Conservation (phyloP, 345 rosid species). For the Eucalyptus cloeziana region DNA sequence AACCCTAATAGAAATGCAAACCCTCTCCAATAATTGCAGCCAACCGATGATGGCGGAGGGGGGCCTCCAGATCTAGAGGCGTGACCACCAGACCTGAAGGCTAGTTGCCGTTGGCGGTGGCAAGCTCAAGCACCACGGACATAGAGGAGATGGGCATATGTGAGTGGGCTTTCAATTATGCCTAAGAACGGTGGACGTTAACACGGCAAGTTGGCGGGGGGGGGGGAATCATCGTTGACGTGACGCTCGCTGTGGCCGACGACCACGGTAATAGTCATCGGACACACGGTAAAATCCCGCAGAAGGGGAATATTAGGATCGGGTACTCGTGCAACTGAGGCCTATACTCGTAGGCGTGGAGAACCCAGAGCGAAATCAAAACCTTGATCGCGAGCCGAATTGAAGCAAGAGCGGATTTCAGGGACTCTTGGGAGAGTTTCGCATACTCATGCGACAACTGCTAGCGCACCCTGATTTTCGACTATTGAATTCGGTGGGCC, state of each 20-base stretch:
- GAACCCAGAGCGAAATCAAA: constrained; percentile 3
- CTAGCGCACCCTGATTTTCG: background rate
- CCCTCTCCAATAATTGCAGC: too few relatives aligned
- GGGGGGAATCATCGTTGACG: background rate
- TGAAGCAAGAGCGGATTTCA: background rate
- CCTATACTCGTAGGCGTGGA: constrained; percentile 18
- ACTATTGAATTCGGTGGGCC: too few relatives aligned
- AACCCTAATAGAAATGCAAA: background rate
- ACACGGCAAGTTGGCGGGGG: too few relatives aligned
- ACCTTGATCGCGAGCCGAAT: constrained; percentile 18
- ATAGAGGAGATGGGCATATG: background rate
- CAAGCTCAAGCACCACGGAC: background rate
- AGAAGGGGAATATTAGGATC: background rate
- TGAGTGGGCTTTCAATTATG: background rate
- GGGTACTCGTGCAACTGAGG: constrained; percentile 6
- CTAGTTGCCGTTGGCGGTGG: too few relatives aligned
- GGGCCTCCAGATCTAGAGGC: background rate
- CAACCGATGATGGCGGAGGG: background rate
- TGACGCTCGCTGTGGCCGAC: background rate
- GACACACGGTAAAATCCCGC: too few relatives aligned
- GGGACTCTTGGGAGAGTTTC: too few relatives aligned
- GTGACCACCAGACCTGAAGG: too few relatives aligned
- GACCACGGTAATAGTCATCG: background rate
- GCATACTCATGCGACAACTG: background rate
- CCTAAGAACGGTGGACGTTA: background rate